Evolutionary conservation across 1,284 basidiomycete genomes (phyloP).

Genomic region (Paramarasmius palmivorus): DNA sequence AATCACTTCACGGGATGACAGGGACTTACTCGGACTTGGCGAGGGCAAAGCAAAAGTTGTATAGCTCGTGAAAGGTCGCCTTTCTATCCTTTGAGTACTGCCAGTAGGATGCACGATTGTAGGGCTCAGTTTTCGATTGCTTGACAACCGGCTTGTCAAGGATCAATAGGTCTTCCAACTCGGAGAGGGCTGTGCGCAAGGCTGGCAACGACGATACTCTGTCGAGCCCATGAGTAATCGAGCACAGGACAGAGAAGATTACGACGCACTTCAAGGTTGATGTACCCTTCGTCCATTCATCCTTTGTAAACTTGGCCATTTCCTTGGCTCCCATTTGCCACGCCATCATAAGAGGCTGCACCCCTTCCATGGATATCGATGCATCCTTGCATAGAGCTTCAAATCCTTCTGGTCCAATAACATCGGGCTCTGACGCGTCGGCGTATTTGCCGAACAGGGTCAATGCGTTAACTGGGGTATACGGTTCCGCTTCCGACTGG

Average conservation of each 20-base stretch:
- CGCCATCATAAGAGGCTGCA: constrained; percentile 66
- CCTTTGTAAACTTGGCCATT: constrained; percentile 65
- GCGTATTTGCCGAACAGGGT: constrained; percentile 64
- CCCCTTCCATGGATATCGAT: constrained; percentile 66
- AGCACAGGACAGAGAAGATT: constrained; percentile 3
- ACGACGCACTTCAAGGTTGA: constrained; percentile 54
- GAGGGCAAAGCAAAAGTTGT: constrained; percentile 66
- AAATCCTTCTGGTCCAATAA: constrained; percentile 70
- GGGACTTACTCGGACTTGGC: constrained; percentile 65
- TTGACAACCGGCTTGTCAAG: constrained; percentile 40
- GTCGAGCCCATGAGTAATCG: constrained; percentile 1
- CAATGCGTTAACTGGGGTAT: constrained; percentile 48
- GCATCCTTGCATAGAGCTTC: constrained; percentile 65
- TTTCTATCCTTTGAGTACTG: constrained; percentile 49
- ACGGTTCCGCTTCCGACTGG: constrained; percentile 38
- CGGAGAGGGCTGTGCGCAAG: constrained; percentile 51
- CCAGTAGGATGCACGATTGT: constrained; percentile 56
- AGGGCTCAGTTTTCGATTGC: constrained; percentile 39
- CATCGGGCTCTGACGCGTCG: constrained; percentile 54
- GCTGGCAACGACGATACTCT: constrained; percentile 61
- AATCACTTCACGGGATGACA: not conserved
- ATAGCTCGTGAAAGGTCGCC: constrained; percentile 61
- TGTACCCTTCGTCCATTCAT: constrained; percentile 69
- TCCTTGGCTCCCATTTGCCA: constrained; percentile 72
- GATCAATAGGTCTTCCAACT: constrained; percentile 65